These are phyloP conservation scores for Oropetium thomaeum DNA, from an alignment of 176 grass and related monocot species.

Conservation along the genomic window DNA sequence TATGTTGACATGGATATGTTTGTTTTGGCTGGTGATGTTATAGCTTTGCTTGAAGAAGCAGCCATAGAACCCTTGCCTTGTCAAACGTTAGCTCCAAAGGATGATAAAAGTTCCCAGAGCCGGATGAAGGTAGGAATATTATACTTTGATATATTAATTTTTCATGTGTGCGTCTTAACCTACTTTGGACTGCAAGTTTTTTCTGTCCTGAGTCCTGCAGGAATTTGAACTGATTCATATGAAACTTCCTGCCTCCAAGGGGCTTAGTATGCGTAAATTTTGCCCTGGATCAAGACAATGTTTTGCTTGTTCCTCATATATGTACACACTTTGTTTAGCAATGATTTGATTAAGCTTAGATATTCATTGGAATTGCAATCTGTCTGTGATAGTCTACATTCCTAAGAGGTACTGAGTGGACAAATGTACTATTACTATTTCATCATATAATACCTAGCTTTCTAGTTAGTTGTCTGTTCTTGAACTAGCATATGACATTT, in stretches of 20 bases:
- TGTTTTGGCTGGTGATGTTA: slow-evolving; percentile 85
- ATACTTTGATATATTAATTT: slow-evolving; percentile 20
- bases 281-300: not conserved
- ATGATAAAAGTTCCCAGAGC: slow-evolving; percentile 68
- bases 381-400: slow-evolving; percentile 3
- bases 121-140: slow-evolving; percentile 52
- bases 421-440: not conserved
- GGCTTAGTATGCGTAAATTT: slow-evolving; percentile 7
- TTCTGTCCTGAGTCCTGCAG: not conserved
- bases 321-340: not conserved
- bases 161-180: slow-evolving; percentile 22
- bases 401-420: not conserved
- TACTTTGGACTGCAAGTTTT: not conserved
- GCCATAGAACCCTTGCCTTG: slow-evolving; percentile 58
- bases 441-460: slow-evolving; percentile 20
- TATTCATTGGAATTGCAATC: slow-evolving; percentile 7
- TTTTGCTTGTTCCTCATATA: slow-evolving; percentile 32
- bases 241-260: not conserved
- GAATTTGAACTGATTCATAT: not conserved
- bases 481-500: not conserved
- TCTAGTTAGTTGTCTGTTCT: not conserved
- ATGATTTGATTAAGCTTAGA: not conserved
- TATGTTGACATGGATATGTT: slow-evolving; percentile 72
- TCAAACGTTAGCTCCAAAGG: slow-evolving; percentile 64
- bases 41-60: slow-evolving; percentile 71